Evolutionary conservation across 352 stramenopile genomes (phyloP).

Genomic region (Thraustotheca clavata): DNA sequence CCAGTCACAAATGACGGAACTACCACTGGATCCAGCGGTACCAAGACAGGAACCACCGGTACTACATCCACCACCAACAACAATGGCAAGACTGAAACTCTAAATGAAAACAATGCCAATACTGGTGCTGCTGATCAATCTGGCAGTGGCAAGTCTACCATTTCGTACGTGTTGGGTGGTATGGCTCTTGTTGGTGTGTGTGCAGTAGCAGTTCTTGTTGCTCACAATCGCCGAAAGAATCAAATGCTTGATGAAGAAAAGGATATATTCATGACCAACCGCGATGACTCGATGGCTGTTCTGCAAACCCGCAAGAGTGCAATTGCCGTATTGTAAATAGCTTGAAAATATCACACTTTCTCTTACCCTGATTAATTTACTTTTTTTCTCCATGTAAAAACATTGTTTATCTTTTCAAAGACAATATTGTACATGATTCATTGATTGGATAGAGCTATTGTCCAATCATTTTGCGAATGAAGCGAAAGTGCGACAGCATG

Average conservation of each 20-base stretch:
- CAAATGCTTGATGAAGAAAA: slow-evolving; percentile 6
- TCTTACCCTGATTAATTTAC: no score
- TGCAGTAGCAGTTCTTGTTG: slow-evolving; percentile 8
- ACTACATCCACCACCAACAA: neutral
- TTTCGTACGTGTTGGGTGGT: slow-evolving; percentile 1
- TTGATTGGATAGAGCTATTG: no score
- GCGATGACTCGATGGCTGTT: neutral
- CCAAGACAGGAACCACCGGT: neutral
- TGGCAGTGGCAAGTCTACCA: neutral
- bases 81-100: neutral
- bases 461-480: no score
- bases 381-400: no score
- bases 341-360: no score
- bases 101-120: slow-evolving; percentile 7
- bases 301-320: slow-evolving; percentile 12
- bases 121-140: neutral
- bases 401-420: no score
- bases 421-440: no score
- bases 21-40: neutral
- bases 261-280: neutral
- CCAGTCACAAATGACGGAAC: neutral
- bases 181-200: neutral
- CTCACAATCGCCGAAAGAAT: slow-evolving; percentile 15
- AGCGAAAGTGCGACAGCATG: slow-evolving; percentile 10
- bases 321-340: slow-evolving; percentile 20